Evolutionary conservation across 2,329 filamentous ascomycete genomes (phyloP).

Genomic region (Gaeumannomyces sp.): DNA sequence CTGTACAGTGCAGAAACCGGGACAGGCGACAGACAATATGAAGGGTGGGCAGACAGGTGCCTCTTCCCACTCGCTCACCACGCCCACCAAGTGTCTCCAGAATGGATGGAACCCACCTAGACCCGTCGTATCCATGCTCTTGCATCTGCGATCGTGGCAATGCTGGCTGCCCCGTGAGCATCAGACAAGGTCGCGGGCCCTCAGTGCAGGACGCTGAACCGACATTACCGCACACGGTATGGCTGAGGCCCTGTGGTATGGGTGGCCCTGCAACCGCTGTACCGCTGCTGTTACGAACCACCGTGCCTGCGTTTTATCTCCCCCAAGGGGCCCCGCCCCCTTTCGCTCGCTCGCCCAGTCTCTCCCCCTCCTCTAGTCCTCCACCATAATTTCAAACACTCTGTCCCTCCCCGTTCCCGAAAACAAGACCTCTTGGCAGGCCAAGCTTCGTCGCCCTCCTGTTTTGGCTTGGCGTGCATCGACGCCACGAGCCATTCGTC

Average conservation of each 20-base stretch:
- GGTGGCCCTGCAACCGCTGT: neutral
- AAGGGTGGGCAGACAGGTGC: neutral
- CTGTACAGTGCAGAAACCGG: neutral
- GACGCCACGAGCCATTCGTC: conserved; percentile 4
- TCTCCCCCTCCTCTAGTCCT: conserved; percentile 1
- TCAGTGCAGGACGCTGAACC: neutral
- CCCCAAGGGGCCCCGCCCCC: neutral
- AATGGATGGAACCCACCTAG: neutral
- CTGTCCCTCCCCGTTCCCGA: conserved; percentile 8
- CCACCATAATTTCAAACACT: neutral
- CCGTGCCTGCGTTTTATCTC: conserved; percentile 1
- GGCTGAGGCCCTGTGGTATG: neutral
- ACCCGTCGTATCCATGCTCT: neutral
- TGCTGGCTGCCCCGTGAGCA: neutral
- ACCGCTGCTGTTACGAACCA: neutral
- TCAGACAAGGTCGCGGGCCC: neutral
- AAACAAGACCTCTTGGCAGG: conserved; percentile 11
- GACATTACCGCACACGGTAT: neutral
- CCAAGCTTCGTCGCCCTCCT: conserved; percentile 9
- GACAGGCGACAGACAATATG: neutral
- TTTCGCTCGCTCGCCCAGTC: neutral
- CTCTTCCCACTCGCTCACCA: neutral
- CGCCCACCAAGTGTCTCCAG: neutral
- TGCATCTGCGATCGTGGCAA: neutral
- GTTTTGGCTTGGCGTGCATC: conserved; percentile 10